Evolutionary conservation across 306 rosid species (phyloP).

Genomic region (Gleditsia sinensis): DNA sequence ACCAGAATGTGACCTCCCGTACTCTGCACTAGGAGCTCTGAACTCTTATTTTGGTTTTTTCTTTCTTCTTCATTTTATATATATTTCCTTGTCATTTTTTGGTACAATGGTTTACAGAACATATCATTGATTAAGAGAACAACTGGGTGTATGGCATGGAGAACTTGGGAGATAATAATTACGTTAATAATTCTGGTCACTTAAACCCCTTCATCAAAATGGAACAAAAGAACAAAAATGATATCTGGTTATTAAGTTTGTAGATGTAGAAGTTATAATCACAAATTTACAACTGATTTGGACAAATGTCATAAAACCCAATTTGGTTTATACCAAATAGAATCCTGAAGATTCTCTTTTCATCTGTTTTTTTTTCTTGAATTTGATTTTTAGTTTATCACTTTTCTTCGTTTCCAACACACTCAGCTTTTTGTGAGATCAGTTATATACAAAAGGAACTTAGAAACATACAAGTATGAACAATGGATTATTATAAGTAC

Average conservation of each 20-base stretch:
- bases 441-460: not conserved
- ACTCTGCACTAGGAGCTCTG: not conserved
- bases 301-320: not conserved
- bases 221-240: no score
- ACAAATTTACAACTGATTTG: not conserved
- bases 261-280: not conserved
- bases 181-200: no score
- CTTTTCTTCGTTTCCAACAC: no score
- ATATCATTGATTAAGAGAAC: not conserved
- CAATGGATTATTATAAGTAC: not conserved
- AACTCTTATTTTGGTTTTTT: not conserved
- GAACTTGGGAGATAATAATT: no score
- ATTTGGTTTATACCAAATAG: not conserved
- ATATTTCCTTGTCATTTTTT: not conserved
- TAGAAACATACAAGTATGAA: not conserved
- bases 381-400: not conserved
- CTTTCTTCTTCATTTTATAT: not conserved
- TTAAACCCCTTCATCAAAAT: no score
- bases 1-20: not conserved
- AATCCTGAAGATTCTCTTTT: not conserved
- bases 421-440: not conserved
- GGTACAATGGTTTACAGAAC: not conserved
- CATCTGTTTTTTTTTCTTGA: not conserved
- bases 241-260: not conserved
- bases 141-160: not conserved